Evolutionary conservation across 108 stramenopile species (phyloP).

Genomic region (Nannochloropsis oceanica): DNA sequence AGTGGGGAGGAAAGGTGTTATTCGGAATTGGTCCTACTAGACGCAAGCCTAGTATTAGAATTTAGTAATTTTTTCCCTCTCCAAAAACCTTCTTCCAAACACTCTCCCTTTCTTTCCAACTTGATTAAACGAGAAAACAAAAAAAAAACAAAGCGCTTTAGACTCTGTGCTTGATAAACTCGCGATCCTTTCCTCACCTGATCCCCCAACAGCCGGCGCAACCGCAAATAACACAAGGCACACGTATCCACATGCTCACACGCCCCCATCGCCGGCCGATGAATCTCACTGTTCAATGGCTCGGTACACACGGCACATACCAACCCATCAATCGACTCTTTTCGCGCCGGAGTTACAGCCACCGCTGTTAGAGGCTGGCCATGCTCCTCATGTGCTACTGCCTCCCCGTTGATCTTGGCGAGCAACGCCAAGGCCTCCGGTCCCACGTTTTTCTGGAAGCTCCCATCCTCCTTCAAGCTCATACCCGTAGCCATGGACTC

Average conservation of each 20-base stretch:
- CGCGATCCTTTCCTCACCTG: background rate
- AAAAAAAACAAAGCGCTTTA: background rate
- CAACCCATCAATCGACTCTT: background rate
- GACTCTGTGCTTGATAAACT: constrained; percentile 11
- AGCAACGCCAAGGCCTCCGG: background rate
- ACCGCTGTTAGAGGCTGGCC: background rate
- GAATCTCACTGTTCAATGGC: background rate
- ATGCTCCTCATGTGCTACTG: background rate
- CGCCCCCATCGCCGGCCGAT: background rate
- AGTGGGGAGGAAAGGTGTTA: background rate
- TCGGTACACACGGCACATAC: background rate
- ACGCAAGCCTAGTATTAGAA: too few relatives aligned
- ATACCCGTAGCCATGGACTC: background rate
- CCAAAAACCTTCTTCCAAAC: background rate
- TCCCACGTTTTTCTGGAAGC: background rate
- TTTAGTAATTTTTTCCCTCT: too few relatives aligned
- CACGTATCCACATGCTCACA: background rate
- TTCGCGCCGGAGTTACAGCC: background rate
- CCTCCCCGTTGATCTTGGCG: background rate
- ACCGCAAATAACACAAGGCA: constrained; percentile 25
- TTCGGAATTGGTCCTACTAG: too few relatives aligned
- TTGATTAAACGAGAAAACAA: background rate
- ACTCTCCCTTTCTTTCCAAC: background rate
- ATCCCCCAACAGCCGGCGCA: constrained; percentile 27
- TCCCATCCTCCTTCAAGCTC: background rate